Evolutionary conservation across 1,139 yeast species (phyloP).

Genomic region (Yamadazyma taylorii): DNA sequence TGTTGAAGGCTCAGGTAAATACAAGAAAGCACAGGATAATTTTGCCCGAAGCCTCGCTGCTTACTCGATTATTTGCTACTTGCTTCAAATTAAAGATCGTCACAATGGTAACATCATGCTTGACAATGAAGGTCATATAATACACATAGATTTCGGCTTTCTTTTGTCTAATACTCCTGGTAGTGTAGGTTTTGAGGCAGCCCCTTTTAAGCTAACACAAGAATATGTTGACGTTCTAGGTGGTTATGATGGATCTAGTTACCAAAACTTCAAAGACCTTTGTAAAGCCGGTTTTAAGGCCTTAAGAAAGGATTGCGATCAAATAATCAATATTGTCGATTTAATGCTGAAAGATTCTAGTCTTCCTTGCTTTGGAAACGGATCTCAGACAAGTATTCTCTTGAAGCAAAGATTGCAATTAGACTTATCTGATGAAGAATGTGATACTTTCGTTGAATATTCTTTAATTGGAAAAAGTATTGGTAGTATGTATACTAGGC

Average conservation of each 20-base stretch:
- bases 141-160: constrained; percentile 96
- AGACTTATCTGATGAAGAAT: constrained; percentile 69
- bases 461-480: constrained; percentile 73
- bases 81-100: constrained; percentile 89
- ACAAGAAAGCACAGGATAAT: constrained; percentile 73
- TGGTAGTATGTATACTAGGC: constrained; percentile 86
- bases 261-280: constrained; percentile 54
- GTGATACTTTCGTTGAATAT: constrained; percentile 74
- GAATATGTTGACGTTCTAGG: constrained; percentile 89
- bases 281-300: constrained; percentile 74
- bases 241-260: constrained; percentile 64
- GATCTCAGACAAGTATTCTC: constrained; percentile 77
- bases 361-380: constrained; percentile 88
- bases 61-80: constrained; percentile 83
- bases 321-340: constrained; percentile 77
- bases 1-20: constrained; percentile 47
- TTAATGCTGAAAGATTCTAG: constrained; percentile 90
- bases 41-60: constrained; percentile 86
- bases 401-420: constrained; percentile 79
- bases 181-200: constrained; percentile 93
- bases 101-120: constrained; percentile 96
- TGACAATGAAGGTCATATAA: constrained; percentile 91
- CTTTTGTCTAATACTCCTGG: constrained; percentile 93
- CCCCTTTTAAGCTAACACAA: constrained; percentile 87
- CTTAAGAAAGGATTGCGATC: constrained; percentile 69